These are phyloP conservation scores for Dioscorea cayenensis DNA, from an alignment of 116 monocot species.

Conservation along the genomic window DNA sequence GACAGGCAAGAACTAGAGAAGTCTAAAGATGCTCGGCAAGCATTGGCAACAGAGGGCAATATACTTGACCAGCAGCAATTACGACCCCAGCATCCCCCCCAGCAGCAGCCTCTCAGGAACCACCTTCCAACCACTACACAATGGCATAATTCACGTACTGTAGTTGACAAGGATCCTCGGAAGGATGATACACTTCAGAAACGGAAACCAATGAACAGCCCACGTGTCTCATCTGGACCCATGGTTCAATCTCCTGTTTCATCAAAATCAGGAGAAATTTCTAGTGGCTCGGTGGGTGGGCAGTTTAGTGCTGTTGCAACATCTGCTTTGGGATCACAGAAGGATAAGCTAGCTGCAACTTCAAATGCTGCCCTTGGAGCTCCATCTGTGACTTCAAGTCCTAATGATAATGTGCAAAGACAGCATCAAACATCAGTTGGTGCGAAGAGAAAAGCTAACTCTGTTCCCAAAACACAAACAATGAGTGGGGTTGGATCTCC, in stretches of 20 bases:
- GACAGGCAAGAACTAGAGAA: conserved; percentile 38
- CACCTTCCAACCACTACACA: conserved; percentile 38
- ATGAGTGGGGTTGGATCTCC: conserved; percentile 89
- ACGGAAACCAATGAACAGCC: conserved; percentile 54
- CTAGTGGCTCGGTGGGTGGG: conserved; percentile 70
- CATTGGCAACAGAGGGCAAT: conserved; percentile 35
- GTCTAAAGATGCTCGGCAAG: conserved; percentile 35
- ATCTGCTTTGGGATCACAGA: conserved; percentile 54
- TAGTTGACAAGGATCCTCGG: conserved; percentile 48
- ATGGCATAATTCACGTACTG: conserved; percentile 32
- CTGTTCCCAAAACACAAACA: conserved; percentile 51
- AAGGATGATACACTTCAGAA: conserved; percentile 55
- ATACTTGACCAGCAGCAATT: conserved; percentile 46
- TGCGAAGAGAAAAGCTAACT: conserved; percentile 63
- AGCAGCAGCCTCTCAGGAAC: conserved; percentile 34
- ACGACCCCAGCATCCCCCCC: conserved; percentile 29
- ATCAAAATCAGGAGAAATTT: conserved; percentile 87
- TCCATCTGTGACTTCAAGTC: conserved; percentile 59
- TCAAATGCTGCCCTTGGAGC: conserved; percentile 47
- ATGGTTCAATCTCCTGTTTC: conserved; percentile 82
- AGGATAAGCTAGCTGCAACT: conserved; percentile 50
- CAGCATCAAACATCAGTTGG: conserved; percentile 30
- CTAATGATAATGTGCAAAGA: conserved; percentile 58
- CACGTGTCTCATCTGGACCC: conserved; percentile 67
- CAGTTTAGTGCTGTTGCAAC: conserved; percentile 50